phyloP scores from a whole-genome alignment of 1,284 basidiomycete species.

The Moniliophthora roreri region DNA sequence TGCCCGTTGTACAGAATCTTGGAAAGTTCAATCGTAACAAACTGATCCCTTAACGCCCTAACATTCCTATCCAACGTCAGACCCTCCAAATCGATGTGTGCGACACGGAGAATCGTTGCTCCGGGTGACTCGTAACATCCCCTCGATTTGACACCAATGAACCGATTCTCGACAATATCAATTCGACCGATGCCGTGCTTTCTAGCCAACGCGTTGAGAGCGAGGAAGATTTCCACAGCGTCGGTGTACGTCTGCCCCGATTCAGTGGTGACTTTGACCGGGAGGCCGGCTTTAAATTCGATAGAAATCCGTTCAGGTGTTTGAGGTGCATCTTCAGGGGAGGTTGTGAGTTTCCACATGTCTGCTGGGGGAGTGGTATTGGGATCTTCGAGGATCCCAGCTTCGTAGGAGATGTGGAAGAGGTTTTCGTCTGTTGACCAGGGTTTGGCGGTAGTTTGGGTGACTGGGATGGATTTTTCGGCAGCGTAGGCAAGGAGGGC shows the following conservation, averaged over 20 bases:
- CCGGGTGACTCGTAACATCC: conserved; percentile 99
- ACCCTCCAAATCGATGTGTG: conserved; percentile 97
- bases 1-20: conserved; percentile 96
- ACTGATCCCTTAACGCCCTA: conserved; percentile 91
- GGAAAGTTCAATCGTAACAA: conserved; percentile 88
- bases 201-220: conserved; percentile 89
- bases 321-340: conserved; percentile 82
- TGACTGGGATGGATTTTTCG: conserved; percentile 89
- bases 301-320: conserved; percentile 82
- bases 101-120: conserved; percentile 92
- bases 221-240: conserved; percentile 93
- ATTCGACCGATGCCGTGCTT: conserved; percentile 96
- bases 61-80: conserved; percentile 98
- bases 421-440: conserved; percentile 99
- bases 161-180: conserved; percentile 99
- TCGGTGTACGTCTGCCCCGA: conserved; percentile 73
- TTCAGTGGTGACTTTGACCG: conserved; percentile 70
- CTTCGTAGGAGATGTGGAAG: conserved; percentile 99
- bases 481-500: conserved; percentile 91
- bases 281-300: conserved; percentile 87
- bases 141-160: conserved; percentile 98
- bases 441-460: conserved; percentile 95
- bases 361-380: conserved; percentile 93
- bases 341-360: conserved; percentile 98
- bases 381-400: conserved; percentile 97